A percentile compares a stretch with the other conserved stretches of the same genome.
Conservation (phyloP, 306 rosid species). For the Senna siamea region DNA sequence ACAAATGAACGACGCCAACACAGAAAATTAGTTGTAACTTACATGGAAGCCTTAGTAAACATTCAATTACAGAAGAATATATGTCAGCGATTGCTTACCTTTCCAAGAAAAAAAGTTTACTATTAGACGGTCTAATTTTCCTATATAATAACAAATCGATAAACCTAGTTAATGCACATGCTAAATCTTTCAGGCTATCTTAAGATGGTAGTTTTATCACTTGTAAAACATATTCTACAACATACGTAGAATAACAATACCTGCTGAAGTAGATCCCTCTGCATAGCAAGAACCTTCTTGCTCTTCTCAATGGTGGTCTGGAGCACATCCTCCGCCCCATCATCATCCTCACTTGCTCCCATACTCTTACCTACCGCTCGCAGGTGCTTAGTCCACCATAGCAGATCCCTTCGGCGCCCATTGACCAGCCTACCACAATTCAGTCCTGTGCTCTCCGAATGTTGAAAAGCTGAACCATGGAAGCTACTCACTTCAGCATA, state of each 20-base stretch:
- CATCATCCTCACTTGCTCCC: conserved; percentile 47
- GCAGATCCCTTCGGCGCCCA: conserved; percentile 45
- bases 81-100: conserved; percentile 21
- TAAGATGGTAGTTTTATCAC: not conserved
- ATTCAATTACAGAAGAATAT: conserved; percentile 14
- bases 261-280: conserved; percentile 79
- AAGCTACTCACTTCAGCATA: conserved; percentile 14
- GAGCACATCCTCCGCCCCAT: conserved; percentile 59
- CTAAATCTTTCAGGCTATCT: conserved; percentile 16
- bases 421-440: too few relatives aligned
- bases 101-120: not conserved
- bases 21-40: conserved; percentile 21
- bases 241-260: conserved; percentile 37
- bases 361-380: conserved; percentile 50
- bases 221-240: conserved; percentile 10
- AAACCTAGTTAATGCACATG: conserved; percentile 23
- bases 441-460: conserved; percentile 33
- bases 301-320: conserved; percentile 81
- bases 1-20: conserved; percentile 4
- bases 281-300: conserved; percentile 82
- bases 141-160: not conserved
- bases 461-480: conserved; percentile 34
- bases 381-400: conserved; percentile 45
- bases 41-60: conserved; percentile 21
- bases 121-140: not conserved